phyloP scores from a whole-genome alignment of 176 grass and related monocot species.

The Oryza meyeriana region DNA sequence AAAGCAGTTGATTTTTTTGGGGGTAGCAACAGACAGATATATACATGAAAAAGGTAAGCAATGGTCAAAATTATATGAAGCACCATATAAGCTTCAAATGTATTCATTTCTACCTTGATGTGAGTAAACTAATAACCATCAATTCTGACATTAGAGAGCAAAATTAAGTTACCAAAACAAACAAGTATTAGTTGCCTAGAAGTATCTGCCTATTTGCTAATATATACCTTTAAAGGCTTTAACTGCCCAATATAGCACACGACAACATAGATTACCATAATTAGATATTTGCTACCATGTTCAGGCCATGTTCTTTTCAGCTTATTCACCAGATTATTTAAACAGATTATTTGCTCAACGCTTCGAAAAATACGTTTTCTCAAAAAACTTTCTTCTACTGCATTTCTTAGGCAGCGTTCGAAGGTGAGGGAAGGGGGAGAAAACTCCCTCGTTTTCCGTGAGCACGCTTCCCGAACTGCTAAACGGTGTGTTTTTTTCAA shows the following conservation, averaged over 20 bases:
- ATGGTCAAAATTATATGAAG: slow-evolving; percentile 4
- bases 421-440: no score
- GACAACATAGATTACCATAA: background rate
- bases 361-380: no score
- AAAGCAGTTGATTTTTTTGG: background rate
- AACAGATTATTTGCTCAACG: no score
- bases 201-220: background rate
- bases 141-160: background rate
- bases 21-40: background rate
- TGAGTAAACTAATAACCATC: background rate
- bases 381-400: no score
- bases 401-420: no score
- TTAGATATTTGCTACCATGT: background rate
- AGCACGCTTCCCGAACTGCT: no score
- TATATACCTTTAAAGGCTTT: background rate
- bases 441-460: no score
- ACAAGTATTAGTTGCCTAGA: background rate
- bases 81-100: background rate
- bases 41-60: no score
- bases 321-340: no score
- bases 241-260: background rate
- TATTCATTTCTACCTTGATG: background rate
- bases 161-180: background rate
- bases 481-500: no score
- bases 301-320: no score